Evolutionary conservation across 1,284 basidiomycete species (phyloP).

Genomic region (Chalciporus sp.): DNA sequence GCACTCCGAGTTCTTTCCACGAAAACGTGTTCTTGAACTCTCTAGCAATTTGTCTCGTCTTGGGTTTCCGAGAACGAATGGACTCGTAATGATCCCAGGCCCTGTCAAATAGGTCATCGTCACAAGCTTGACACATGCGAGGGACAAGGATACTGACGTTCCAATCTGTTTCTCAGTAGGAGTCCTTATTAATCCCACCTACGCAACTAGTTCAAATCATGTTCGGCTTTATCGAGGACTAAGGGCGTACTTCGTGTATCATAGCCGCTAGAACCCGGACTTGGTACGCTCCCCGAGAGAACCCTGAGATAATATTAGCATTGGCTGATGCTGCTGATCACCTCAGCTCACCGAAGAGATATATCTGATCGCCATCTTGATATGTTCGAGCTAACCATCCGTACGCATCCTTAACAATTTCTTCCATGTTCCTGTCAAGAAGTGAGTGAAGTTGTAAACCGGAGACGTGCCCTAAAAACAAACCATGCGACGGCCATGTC

Average conservation of each 20-base stretch:
- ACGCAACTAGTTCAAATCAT: neutral
- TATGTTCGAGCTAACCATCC: slow-evolving; percentile 43
- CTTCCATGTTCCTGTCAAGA: slow-evolving; percentile 27
- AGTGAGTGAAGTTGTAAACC: neutral
- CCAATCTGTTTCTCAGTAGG: slow-evolving; percentile 30
- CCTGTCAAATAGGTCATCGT: slow-evolving; percentile 19
- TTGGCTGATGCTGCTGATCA: neutral
- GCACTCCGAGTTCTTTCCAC: slow-evolving; percentile 31
- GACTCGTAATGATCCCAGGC: slow-evolving; percentile 41
- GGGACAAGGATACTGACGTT: slow-evolving; percentile 15
- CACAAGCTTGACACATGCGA: neutral
- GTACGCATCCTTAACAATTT: slow-evolving; percentile 38
- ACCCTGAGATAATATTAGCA: slow-evolving; percentile 33
- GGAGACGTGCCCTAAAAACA: neutral
- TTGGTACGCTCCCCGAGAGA: slow-evolving; percentile 50
- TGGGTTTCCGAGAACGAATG: slow-evolving; percentile 17
- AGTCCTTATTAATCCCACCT: slow-evolving; percentile 28
- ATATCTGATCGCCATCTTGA: slow-evolving; percentile 42
- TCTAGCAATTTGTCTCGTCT: slow-evolving; percentile 19
- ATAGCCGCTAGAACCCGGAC: slow-evolving; percentile 44
- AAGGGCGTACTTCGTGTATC: slow-evolving; percentile 39
- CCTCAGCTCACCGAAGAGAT: slow-evolving; percentile 39
- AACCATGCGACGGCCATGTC: slow-evolving; percentile 34
- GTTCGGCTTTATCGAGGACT: neutral
- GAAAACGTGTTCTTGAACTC: slow-evolving; percentile 43